These are phyloP conservation scores for Sporisorium graminicola DNA, from an alignment of 1,284 basidiomycete species.

Conservation along the genomic window DNA sequence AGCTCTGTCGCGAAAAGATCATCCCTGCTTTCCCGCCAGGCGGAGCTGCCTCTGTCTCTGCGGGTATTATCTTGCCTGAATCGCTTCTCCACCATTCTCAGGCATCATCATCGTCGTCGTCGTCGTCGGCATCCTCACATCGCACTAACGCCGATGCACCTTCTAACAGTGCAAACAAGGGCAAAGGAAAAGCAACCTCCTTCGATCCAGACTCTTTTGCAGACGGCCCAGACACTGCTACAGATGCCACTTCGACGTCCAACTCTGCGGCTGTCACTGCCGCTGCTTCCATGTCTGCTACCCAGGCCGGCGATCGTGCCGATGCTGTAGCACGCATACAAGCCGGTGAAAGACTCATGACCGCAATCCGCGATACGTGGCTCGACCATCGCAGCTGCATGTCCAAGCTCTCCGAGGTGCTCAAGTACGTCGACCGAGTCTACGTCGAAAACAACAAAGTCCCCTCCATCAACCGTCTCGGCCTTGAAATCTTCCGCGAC, in stretches of 20 bases:
- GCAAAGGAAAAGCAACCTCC: slow-evolving; percentile 53
- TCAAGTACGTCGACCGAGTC: slow-evolving; percentile 84
- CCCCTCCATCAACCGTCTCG: slow-evolving; percentile 82
- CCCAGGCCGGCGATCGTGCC: slow-evolving; percentile 51
- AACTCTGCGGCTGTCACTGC: slow-evolving; percentile 26
- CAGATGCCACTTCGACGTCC: slow-evolving; percentile 3
- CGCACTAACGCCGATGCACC: slow-evolving; percentile 21
- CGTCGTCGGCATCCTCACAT: no score
- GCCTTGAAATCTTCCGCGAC: slow-evolving; percentile 85
- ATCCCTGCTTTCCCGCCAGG: slow-evolving; percentile 81
- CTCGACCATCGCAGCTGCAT: slow-evolving; percentile 92
- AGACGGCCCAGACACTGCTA: slow-evolving; percentile 4
- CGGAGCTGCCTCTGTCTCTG: slow-evolving; percentile 70
- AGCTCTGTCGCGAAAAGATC: slow-evolving; percentile 82
- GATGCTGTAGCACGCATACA: slow-evolving; percentile 67
- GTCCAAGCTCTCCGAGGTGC: slow-evolving; percentile 87
- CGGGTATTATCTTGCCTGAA: slow-evolving; percentile 71
- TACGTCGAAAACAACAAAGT: slow-evolving; percentile 61
- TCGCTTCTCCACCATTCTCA: slow-evolving; percentile 68
- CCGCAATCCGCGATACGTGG: slow-evolving; percentile 87
- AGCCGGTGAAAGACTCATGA: slow-evolving; percentile 87
- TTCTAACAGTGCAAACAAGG: slow-evolving; percentile 27
- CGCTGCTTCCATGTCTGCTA: slow-evolving; percentile 43
- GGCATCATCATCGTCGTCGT: slow-evolving; percentile 26
- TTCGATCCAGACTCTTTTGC: slow-evolving; percentile 17